These are phyloP conservation scores for Xylaria sp. DNA, from an alignment of 2,329 filamentous ascomycete species.

Conservation along the genomic window DNA sequence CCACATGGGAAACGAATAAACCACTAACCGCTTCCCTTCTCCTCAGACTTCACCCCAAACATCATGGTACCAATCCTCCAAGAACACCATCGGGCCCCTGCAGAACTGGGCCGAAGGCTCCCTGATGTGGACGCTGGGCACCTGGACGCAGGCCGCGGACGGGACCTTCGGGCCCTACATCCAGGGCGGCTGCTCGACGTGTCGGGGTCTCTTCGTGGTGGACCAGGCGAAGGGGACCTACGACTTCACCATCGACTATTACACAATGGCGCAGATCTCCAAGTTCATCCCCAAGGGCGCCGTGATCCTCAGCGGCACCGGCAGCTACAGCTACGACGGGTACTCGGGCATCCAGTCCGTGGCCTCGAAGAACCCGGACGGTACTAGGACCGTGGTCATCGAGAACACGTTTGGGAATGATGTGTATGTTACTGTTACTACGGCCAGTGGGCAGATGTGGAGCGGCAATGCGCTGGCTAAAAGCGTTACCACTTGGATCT, in stretches of 20 bases:
- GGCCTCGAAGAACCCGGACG: conserved; percentile 60
- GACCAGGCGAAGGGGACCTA: conserved; percentile 60
- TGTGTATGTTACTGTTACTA: conserved; percentile 54
- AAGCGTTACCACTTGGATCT: conserved; percentile 57
- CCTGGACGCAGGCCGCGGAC: conserved; percentile 49
- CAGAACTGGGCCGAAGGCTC: conserved; percentile 60
- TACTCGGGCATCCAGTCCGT: conserved; percentile 57
- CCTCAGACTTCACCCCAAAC: conserved; percentile 49
- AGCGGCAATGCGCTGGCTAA: conserved; percentile 52
- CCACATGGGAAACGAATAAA: not conserved
- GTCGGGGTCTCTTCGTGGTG: conserved; percentile 66
- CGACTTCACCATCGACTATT: conserved; percentile 61
- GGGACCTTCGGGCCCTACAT: conserved; percentile 57
- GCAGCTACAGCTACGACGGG: conserved; percentile 57
- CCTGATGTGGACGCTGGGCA: conserved; percentile 59
- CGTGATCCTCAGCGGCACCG: conserved; percentile 55
- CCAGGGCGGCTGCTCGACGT: conserved; percentile 55
- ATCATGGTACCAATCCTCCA: conserved; percentile 52
- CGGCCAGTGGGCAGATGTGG: conserved; percentile 53
- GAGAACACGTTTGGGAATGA: conserved; percentile 60
- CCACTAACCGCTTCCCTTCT: too few relatives aligned
- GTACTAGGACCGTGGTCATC: conserved; percentile 57
- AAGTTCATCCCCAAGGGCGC: conserved; percentile 60
- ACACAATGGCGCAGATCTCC: conserved; percentile 65
- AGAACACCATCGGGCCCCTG: conserved; percentile 58